Evolutionary conservation across 176 grass and related monocot species (phyloP).

Genomic region (Rhynchospora pubera): DNA sequence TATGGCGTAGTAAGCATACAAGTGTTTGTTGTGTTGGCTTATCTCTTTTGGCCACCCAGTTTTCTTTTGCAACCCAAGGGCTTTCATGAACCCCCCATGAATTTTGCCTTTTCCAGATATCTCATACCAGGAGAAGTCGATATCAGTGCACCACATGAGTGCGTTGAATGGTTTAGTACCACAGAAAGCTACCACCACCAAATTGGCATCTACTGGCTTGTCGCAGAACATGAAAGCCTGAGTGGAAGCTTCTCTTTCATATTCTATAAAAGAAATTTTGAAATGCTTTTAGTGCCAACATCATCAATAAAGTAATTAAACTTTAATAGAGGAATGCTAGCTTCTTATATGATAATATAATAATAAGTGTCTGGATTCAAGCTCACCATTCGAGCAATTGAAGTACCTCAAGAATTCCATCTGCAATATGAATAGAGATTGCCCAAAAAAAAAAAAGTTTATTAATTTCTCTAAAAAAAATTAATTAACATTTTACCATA

Average conservation of each 20-base stretch:
- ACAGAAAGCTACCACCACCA: constrained; percentile 27
- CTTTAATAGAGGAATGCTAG: too few species aligned
- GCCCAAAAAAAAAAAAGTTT: neutral
- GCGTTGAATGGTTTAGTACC: constrained; percentile 38
- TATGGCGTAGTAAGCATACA: constrained; percentile 25
- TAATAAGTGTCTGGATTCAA: neutral
- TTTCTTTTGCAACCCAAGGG: constrained; percentile 29
- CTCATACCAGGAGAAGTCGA: constrained; percentile 38
- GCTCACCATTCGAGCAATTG: constrained; percentile 31
- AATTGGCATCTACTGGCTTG: constrained; percentile 28
- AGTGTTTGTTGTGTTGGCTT: neutral
- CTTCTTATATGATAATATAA: neutral
- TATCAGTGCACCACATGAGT: constrained; percentile 13
- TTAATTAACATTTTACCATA: neutral
- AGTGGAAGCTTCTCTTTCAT: constrained; percentile 6
- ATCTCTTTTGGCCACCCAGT: neutral
- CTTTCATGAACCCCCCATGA: constrained; percentile 38
- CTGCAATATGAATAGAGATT: constrained; percentile 12
- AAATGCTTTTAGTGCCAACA: neutral
- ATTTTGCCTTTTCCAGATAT: constrained; percentile 26
- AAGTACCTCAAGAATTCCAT: constrained; percentile 32
- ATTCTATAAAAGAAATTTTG: constrained; percentile 8
- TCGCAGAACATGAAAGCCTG: constrained; percentile 41
- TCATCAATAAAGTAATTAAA: neutral
- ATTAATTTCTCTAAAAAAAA: neutral